Percentiles rank a stretch among this genome's conserved stretches.
Evolutionary conservation across 225 moss, liverwort and hornwort genomes (phyloP).

Genomic region (Lunularia cruciata): DNA sequence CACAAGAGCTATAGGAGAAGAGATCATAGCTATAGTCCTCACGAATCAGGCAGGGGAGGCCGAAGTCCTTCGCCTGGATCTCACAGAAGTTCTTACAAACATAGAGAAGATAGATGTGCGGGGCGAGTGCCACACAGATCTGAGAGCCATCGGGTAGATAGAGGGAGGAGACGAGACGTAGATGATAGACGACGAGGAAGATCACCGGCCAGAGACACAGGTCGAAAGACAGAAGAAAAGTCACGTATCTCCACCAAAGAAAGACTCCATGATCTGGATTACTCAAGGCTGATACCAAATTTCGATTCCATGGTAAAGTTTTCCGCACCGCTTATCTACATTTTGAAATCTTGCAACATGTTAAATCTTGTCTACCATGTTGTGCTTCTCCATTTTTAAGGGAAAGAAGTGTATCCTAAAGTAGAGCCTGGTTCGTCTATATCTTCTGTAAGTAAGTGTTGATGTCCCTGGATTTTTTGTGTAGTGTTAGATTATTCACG

Average conservation of each 20-base stretch:
- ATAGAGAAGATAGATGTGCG: background rate
- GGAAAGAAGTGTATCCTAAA: too few species aligned
- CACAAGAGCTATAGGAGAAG: constrained; percentile 5
- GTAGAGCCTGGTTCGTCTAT: too few species aligned
- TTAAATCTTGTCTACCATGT: too few species aligned
- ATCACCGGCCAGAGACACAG: background rate
- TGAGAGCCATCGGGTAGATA: background rate
- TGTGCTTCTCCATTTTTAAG: too few species aligned
- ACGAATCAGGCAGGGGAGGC: constrained; percentile 14
- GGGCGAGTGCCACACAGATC: constrained; percentile 1
- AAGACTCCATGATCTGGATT: constrained; percentile 45
- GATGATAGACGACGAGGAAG: constrained; percentile 4
- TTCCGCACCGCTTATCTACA: too few species aligned
- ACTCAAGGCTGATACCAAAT: constrained; percentile 45
- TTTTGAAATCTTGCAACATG: too few species aligned
- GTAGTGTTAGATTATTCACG: too few species aligned
- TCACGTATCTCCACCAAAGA: constrained; percentile 15
- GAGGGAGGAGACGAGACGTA: constrained; percentile 11
- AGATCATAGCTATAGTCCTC: constrained; percentile 23
- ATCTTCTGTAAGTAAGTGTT: too few species aligned
- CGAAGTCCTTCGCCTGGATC: constrained; percentile 26
- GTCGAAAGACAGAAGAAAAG: constrained; percentile 3
- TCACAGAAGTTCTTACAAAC: background rate
- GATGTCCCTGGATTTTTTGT: too few species aligned
- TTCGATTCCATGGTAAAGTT: constrained; percentile 62